Percentiles rank a stretch among this genome's conserved stretches.
phyloP scores from a whole-genome alignment of 768 basidiomycete genomes.

The Boletus reticulatus region DNA sequence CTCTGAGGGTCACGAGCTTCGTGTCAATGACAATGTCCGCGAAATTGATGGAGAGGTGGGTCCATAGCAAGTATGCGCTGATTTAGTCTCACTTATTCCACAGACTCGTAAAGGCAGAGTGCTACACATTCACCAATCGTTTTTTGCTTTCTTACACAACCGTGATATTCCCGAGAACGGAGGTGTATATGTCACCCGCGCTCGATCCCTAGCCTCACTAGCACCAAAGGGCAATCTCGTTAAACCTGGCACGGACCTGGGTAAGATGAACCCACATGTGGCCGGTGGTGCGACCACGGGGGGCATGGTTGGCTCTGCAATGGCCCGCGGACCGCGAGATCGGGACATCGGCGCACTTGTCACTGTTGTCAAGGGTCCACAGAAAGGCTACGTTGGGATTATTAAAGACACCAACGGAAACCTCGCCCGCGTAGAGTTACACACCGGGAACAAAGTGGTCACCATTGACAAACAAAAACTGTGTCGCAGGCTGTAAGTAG shows the following conservation, averaged over 20 bases:
- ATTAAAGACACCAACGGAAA: slow-evolving; percentile 95
- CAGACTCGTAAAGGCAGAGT: slow-evolving; percentile 86
- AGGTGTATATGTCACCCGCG: slow-evolving; percentile 91
- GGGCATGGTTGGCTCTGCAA: slow-evolving; percentile 81
- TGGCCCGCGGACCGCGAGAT: slow-evolving; percentile 80
- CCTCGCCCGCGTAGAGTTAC: slow-evolving; percentile 86
- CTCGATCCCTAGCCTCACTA: slow-evolving; percentile 76
- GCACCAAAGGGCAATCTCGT: slow-evolving; percentile 81
- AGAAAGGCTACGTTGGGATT: slow-evolving; percentile 87
- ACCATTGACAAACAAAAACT: slow-evolving; percentile 82
- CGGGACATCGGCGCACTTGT: slow-evolving; percentile 79
- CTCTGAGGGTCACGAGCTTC: slow-evolving; percentile 82
- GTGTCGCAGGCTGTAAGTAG: slow-evolving; percentile 66
- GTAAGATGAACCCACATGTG: slow-evolving; percentile 86
- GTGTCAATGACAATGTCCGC: slow-evolving; percentile 87
- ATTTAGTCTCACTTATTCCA: neutral
- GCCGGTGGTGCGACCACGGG: slow-evolving; percentile 55
- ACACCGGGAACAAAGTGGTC: slow-evolving; percentile 85
- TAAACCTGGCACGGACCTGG: slow-evolving; percentile 69
- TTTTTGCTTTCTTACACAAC: slow-evolving; percentile 92
- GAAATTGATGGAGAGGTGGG: slow-evolving; percentile 86
- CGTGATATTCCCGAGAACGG: slow-evolving; percentile 88
- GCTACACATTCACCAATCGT: slow-evolving; percentile 90
- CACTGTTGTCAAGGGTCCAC: slow-evolving; percentile 78
- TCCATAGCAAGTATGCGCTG: slow-evolving; percentile 1